Base-by-base conservation (phyloP, 208 protist genomes). In the Porcisia hertigi region DNA sequence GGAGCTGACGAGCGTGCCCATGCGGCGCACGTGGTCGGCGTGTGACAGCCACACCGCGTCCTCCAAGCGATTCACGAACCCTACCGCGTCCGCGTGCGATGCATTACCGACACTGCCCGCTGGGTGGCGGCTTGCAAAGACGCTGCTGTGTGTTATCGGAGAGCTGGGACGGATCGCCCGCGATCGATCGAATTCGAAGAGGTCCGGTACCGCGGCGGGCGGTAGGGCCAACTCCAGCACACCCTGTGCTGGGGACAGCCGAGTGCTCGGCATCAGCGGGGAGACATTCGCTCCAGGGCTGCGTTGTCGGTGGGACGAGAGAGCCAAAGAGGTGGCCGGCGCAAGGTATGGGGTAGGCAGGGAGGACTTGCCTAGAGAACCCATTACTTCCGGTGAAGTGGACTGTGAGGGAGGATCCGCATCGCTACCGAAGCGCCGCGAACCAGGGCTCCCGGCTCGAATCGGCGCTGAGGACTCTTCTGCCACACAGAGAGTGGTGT, bases 321-420 rank as follows among this genome's bases (percentile, higher is more conserved):
- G 52, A 52, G 72, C 36, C 55, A 70, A 47, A 57, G 52, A 41
- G 7, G 34, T 20, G 53, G 73, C 36, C 3, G 78, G 78, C 5
- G 78, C 78, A 25, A 82, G 72, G 69, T 82, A 71, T 14, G 78
- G 78, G 30, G 78, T 82, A 47, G 73, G 78, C 58, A 82, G 62
- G 58, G 73, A 82, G 36, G 78, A 77, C 78, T 82, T 82, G 16
- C 53, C 78, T 12, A 82, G 73, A 25, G 78, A 82, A 36, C 73
- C 73, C 41, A 71, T 64, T 16, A 75, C 72, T 54, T 82, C 78
- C 0, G 62, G 69, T 16, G 78, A 78, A 30, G 49, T 78, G 1
- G 78, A 65, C 57, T 53, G 78, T 45, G 78, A 78, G 23, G 11
- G 55, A 16, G 41, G 30, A 9, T 75, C 69, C 52, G 47, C 66